Evolutionary conservation across 805 yeast species (phyloP).

Genomic region (Hanseniaspora taiwanica): DNA sequence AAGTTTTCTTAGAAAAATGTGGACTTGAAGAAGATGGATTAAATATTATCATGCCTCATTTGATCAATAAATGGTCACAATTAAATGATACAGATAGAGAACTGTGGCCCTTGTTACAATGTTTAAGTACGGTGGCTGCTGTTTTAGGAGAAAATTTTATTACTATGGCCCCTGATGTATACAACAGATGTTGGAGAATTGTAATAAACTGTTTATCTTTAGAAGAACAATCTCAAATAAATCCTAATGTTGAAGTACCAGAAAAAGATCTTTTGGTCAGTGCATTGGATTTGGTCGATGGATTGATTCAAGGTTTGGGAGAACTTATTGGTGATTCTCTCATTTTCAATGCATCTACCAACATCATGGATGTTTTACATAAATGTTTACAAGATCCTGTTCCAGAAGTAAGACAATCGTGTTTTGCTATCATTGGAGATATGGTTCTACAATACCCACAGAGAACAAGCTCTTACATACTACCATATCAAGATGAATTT

Average conservation of each 20-base stretch:
- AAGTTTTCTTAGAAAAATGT: constrained; percentile 64
- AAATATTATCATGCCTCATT: constrained; percentile 60
- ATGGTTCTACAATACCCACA: constrained; percentile 50
- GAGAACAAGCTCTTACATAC: constrained; percentile 25
- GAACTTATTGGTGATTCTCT: constrained; percentile 40
- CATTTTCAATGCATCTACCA: constrained; percentile 20
- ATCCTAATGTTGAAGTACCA: constrained; percentile 57
- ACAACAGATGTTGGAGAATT: constrained; percentile 62
- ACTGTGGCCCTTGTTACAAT: constrained; percentile 84
- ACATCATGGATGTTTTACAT: constrained; percentile 47
- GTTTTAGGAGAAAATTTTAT: constrained; percentile 73
- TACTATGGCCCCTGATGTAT: constrained; percentile 81
- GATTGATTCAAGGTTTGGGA: constrained; percentile 81
- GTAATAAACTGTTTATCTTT: constrained; percentile 53
- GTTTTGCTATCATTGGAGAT: constrained; percentile 85
- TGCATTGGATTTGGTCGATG: constrained; percentile 81
- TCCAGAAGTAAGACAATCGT: constrained; percentile 86
- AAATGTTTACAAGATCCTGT: constrained; percentile 61
- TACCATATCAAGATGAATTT: constrained; percentile 19
- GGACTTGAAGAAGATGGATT: constrained; percentile 44
- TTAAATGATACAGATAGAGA: constrained; percentile 69
- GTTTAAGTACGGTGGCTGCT: constrained; percentile 85
- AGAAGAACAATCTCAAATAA: constrained; percentile 47
- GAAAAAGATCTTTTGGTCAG: constrained; percentile 88
- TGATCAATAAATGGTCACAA: constrained; percentile 67